Base-by-base conservation (phyloP, 1,139 yeast species). In the Zygosaccharomyces pseudobailii region DNA sequence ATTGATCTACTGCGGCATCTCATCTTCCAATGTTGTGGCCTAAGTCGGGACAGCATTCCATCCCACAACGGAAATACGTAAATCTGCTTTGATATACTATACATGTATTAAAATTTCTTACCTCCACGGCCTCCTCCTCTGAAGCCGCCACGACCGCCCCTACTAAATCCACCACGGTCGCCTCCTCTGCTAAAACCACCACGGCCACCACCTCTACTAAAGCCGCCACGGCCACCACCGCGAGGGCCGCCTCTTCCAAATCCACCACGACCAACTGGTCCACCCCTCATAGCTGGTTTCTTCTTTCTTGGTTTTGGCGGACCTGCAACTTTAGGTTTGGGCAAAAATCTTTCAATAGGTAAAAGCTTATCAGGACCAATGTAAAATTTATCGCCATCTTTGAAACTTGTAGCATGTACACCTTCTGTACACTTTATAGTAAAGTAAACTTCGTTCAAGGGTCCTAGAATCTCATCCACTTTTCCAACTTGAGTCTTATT, bases 391-490 rank as follows among this genome's bases (percentile, higher is more conserved):
- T 94, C 98, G 59, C 98, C 98, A 47, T 80, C 85, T 71, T 87
- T 88, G 78, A 92, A 94, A 45, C 96, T 87, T 40, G 80, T 73
- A 47, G 97, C 96, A 69, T 87, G 92, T 48, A 92, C 94, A 64
- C 99, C 99, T 66, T 94, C 98, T 45, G 86, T 76, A 51, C 97
- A 92, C 73, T 94, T 92, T 60, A 94, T 82, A 43, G 98, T 94
- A 79, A 94, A 94, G 68, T 79, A 90, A 19, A 92, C 97, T 71
- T 94, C 98, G 68, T 92, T 92, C 67, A 94, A 74, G 46, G 98
- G 97, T 45, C 99, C 99, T 61, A 94, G 77, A 57, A 94, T 92
- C 75, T 94, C 99, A 68, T 94, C 99, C 50, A 94, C 96, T 71
- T 94, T 94, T 62, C 99, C 99, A 47, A 94, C 83, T 66, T 87